Evolutionary conservation across 225 moss, liverwort and hornwort species (phyloP), one percentile per base, ranked within the genome.

Genomic region (Straminergon stramineum): DNA sequence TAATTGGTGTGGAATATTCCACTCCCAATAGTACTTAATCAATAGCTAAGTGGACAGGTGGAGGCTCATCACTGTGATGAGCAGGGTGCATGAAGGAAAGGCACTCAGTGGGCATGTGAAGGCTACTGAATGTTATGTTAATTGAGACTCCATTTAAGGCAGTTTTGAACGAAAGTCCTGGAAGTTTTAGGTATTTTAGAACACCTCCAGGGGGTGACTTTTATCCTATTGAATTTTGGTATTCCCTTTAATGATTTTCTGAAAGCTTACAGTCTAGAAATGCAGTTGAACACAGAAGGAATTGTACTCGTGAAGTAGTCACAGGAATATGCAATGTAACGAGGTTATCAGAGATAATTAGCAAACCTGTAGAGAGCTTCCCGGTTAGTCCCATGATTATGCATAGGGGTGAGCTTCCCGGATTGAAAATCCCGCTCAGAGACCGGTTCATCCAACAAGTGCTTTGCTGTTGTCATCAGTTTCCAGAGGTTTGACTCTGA

Each of bases 311-410:
- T 85, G 70, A 43, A 41, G 27, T 58, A 30, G 32, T 57, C 39
- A 43, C 57, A 85, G 32, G 11, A 75, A 62, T 12, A 74, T 74
- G 61, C 48, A 48, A 43, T 24, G 60, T 45, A 18, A 19, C 26
- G 35, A 61, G 45, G 85, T 48, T 70, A 22, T 85, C 34, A 75
- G n/a, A 35, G 58, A 62, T 24, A 34, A 70, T 23, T 87, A 83
- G 75, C 43, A 52, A 81, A 94, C 94, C 94, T 93, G 82, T 94
- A 94, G 79, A 94, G 93, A 71, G 94, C 94, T 90, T 94, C 94
- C 34, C 94, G 94, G 87, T 94, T 94, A 1, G 94, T 94, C 41
- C 94, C 91, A 82, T 88, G 89, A 31, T 91, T 56, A 27, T 90
- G 92, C 82, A 90, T 41, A 26, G 93, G 74, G 66, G 69, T 41